Evolutionary conservation across 202 grass and related monocot genomes (phyloP), one percentile per base, ranked within the genome.

Genomic region (Saccharum hybrid): DNA sequence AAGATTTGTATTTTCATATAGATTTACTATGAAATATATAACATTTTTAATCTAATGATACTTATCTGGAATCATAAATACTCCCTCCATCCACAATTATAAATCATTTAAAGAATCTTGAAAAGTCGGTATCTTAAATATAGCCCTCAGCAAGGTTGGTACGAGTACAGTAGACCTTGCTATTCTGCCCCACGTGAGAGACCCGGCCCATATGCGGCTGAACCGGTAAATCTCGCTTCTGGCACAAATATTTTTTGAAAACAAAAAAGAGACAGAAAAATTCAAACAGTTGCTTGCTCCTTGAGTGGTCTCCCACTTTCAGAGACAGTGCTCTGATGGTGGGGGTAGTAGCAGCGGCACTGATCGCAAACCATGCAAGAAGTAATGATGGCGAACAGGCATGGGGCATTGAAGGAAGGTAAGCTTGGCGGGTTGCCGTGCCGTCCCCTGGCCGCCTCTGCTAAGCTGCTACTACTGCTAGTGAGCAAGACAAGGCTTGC

Each of bases 401-500:
- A 82, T 74, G 28, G 67, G 49, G 66, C 74, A 74, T 78, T 89
- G 66, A 82, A 61, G 73, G 15, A 73, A 40, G 71, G 78, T 43
- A 68, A 38, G 14, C 28, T 45, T 33, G 66, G 66, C 79, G 66
- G 66, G 51, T 71, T 71, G 78, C 70, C 30, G 59, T 71, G 78
- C 70, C 30, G 59, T 26, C 38, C 16, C 41, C 77, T 10, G 56
- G 63, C 28, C 61, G 68, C 12, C 13, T 19, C 26, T 34, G 45
- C 69, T 71, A 4, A 16, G 74, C 21, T 2, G 22, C 37, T 80
- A 36, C 51, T 28, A 33, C 49, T 74, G 88, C 83, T 83, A 30
- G 79, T 69, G 73, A 36, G 59, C 79, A 52, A 86, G 88, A 89
- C 83, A 90, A 79, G 79, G 39, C 68, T 90, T 36, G 61, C 51